Evolutionary conservation across 192 early-diverging fungal species (phyloP).

Genomic region (Coemansia sp.): DNA sequence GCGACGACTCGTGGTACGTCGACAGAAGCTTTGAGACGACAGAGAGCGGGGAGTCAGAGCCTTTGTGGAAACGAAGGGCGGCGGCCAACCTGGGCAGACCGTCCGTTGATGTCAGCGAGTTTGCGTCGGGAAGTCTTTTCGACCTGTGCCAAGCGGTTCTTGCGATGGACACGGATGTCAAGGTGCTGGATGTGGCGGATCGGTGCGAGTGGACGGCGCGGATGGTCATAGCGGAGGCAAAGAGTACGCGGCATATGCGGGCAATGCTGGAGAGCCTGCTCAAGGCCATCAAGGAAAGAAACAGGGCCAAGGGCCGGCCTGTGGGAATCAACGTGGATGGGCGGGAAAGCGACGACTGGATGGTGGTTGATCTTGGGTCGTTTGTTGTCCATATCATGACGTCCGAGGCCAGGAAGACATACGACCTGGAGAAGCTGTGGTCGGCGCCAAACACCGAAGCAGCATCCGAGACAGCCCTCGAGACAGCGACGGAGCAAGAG

Average conservation of each 20-base stretch:
- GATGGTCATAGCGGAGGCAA: constrained; percentile 41
- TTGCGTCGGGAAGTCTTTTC: constrained; percentile 25
- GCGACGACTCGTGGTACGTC: constrained; percentile 51
- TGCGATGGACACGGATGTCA: constrained; percentile 17
- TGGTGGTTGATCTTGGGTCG: constrained; percentile 46
- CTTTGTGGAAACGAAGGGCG: constrained; percentile 43
- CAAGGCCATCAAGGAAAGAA: constrained; percentile 39
- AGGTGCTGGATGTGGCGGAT: constrained; percentile 28
- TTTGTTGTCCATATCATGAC: constrained; percentile 51
- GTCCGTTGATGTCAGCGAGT: constrained; percentile 1
- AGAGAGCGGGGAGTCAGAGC: constrained; percentile 5
- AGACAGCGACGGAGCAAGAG: too few species aligned
- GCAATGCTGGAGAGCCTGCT: constrained; percentile 40
- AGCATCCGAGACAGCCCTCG: too few species aligned
- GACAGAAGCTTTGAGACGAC: constrained; percentile 19
- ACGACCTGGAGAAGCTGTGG: constrained; percentile 42
- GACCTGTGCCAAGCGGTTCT: constrained; percentile 31
- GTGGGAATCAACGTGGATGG: constrained; percentile 35
- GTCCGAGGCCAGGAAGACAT: constrained; percentile 32
- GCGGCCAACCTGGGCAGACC: constrained; percentile 17
- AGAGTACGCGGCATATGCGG: constrained; percentile 49
- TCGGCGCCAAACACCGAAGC: constrained; percentile 4
- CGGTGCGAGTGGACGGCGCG: constrained; percentile 38
- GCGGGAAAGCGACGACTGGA: constrained; percentile 50
- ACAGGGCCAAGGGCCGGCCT: constrained; percentile 9